Base-by-base conservation (phyloP, 768 basidiomycete genomes). In the Pulveroboletus sp. region DNA sequence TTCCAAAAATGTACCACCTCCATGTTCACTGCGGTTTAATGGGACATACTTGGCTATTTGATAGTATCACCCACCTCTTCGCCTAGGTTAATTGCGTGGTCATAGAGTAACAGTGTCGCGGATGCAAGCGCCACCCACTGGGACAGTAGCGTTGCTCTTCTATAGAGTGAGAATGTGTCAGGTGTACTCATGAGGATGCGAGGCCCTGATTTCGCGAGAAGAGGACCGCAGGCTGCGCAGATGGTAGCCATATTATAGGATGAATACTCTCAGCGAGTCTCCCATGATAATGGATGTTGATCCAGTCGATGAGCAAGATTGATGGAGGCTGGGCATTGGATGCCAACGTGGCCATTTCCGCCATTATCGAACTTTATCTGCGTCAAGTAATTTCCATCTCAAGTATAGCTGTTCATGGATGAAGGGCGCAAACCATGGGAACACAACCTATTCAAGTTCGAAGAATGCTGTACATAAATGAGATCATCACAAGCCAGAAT, bases 1-100 rank as follows among this genome's bases (percentile, higher is more conserved):
- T 27, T 47, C 55, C 55, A 57, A 30, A 57, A 52, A 40, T 47
- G 37, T 13, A 52, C 49, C 16, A 52, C 45, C 55, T 56, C 26
- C 4, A 13, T 36, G 30, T 24, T 41, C 38, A 26, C 38, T n/a
- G n/a, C n/a, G n/a, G n/a, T n/a, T n/a, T n/a, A n/a, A n/a, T n/a
- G n/a, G n/a, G n/a, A n/a, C n/a, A n/a, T n/a, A n/a, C n/a, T n/a
- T n/a, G n/a, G n/a, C n/a, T n/a, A n/a, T n/a, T n/a, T n/a, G n/a
- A 20, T 17, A 24, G 6, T 7, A 35, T 5, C 10, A 32, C 49
- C 19, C 46, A 52, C 55, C 38, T 57, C 49, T 17, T 38, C 44
- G 10, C 14, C 27, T 1, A 56, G 27, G n/a, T 43, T 39, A 22
- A 51, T 51, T 17, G 26, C 42, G 16, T 57, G 55, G 20, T 56